These are phyloP conservation scores for Aspergillus fumigatus DNA, from an alignment of 2,329 filamentous ascomycete genomes.

Conservation along the genomic window DNA sequence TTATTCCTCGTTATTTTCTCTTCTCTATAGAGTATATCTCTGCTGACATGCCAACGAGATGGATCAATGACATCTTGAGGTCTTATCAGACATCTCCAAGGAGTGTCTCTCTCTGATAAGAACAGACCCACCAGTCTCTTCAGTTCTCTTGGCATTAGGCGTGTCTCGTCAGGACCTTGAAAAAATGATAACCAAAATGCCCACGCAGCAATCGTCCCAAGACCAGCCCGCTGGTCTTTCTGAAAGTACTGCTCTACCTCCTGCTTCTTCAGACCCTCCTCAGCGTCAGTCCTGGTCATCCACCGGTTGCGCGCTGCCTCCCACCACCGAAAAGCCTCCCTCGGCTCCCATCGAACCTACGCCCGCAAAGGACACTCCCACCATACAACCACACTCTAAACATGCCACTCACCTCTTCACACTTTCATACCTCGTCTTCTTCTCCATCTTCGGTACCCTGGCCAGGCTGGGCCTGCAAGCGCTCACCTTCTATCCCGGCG, in stretches of 20 bases:
- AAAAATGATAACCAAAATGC: no score
- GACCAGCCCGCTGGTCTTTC: slow-evolving; percentile 9
- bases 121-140: no score
- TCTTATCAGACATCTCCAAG: no score
- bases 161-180: no score
- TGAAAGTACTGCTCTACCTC: slow-evolving; percentile 26
- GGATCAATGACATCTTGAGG: no score
- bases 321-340: slow-evolving; percentile 13
- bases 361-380: slow-evolving; percentile 8
- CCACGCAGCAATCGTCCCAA: not conserved
- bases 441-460: slow-evolving; percentile 78
- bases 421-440: slow-evolving; percentile 76
- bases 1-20: not conserved
- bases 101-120: no score
- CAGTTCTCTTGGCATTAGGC: no score
- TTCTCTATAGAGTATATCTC: not conserved
- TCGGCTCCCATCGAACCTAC: slow-evolving; percentile 10
- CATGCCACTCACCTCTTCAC: slow-evolving; percentile 62
- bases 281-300: slow-evolving; percentile 36
- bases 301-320: slow-evolving; percentile 20
- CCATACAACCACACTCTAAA: slow-evolving; percentile 40
- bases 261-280: not conserved
- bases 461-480: slow-evolving; percentile 75
- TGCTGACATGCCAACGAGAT: not conserved
- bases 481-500: slow-evolving; percentile 72